Evolutionary conservation across 495 filamentous ascomycete genomes (phyloP), one percentile per base, ranked within the genome.

Genomic region (Aspergillus cavernicola): DNA sequence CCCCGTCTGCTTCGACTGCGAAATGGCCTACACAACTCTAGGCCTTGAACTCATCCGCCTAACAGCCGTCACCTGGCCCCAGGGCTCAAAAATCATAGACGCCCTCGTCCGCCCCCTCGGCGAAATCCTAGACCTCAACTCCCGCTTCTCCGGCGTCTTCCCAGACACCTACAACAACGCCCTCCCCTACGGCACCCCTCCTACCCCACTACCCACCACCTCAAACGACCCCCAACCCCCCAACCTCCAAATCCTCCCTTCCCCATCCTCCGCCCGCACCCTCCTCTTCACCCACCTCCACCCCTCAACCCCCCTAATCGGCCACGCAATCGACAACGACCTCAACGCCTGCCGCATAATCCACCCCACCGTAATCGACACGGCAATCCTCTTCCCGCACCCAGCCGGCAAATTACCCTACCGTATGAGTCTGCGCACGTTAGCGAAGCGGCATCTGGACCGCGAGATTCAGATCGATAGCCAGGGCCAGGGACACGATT

Each of bases 321-420:
- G 93, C 18, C 93, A 98, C 67, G 92, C 89, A 6, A 82, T 97
- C 9, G 93, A 97, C 62, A 98, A 98, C 63, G 93, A 98, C 62
- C 78, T 98, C 19, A 93, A 93, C 63, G 80, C 83, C 12, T 72
- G 84, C 40, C 84, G 93, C 11, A 76, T 98, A 37, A 84, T 95
- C 39, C 93, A 98, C 60, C 87, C 85, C 0, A 85, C 79, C 1
- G 77, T 97, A 40, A 79, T 97, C 58, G 93, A 99, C 69, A 96
- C 91, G 2, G 81, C 88, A 19, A 69, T 97, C 0, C 80, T 96
- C 0, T 98, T 81, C 64, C 91, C 91, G 0, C 87, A 93, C 58
- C 80, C 70, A 16, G 71, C 72, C 3, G 52, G 52, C 7, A 89
- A 90, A 12, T 72, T 96, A 2, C 93, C 93, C 0, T 70, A 82